phyloP scores from a whole-genome alignment of 352 stramenopile species.

The Detonula confervacea region DNA sequence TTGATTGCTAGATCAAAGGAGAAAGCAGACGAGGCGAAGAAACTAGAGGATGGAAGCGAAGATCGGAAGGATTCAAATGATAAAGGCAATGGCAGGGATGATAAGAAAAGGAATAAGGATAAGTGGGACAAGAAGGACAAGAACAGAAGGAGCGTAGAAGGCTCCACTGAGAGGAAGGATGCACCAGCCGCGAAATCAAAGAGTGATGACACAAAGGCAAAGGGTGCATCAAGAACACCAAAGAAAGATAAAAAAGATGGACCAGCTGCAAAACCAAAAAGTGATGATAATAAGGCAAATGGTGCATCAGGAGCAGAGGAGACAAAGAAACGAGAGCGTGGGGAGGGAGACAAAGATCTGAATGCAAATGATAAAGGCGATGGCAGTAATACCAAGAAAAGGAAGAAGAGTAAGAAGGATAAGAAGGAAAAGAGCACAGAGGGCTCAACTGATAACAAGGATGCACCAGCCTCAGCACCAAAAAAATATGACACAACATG shows the following conservation, averaged over 20 bases:
- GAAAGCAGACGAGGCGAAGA: no score
- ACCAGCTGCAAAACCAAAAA: no score
- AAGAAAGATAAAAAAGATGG: no score
- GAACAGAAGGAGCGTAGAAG: constrained; percentile 3
- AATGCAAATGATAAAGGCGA: constrained; percentile 8
- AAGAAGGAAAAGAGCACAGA: constrained; percentile 3
- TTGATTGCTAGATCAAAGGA: constrained; percentile 68
- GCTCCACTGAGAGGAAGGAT: no score
- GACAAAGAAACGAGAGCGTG: not conserved
- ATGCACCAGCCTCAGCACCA: constrained; percentile 1
- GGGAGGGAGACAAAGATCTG: not conserved
- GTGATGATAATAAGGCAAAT: no score
- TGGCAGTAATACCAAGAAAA: constrained; percentile 22
- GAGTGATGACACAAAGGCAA: not conserved
- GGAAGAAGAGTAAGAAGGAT: constrained; percentile 11
- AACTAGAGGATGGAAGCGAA: constrained; percentile 59
- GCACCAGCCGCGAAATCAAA: not conserved
- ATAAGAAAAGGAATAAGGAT: constrained; percentile 9
- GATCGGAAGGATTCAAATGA: constrained; percentile 65
- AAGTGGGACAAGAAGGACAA: no score
- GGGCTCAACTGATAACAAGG: not conserved
- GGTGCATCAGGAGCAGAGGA: not conserved
- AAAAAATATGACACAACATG: not conserved
- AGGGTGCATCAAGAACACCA: constrained; percentile 2
- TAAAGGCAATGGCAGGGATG: constrained; percentile 65